Percentiles rank a stretch among this genome's conserved stretches.
These are phyloP conservation scores for Hanseniaspora taiwanica DNA, from an alignment of 805 yeast species.

Conservation along the genomic window DNA sequence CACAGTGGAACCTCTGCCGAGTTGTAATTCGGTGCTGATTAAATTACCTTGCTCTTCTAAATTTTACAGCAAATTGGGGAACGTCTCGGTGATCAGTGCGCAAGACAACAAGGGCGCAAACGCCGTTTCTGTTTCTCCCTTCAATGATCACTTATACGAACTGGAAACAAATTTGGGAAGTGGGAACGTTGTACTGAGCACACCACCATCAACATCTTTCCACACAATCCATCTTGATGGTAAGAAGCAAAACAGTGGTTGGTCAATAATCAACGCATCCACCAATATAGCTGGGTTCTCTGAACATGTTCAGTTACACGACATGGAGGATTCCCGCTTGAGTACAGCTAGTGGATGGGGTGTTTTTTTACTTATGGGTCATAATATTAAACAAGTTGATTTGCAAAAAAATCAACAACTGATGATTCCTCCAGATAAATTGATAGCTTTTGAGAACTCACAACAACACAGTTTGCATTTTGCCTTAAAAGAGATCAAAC, in stretches of 20 bases:
- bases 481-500: constrained; percentile 1
- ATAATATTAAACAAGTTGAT: constrained; percentile 1
- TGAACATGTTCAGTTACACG: neutral
- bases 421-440: constrained; percentile 13
- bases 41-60: constrained; percentile 14
- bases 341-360: constrained; percentile 10
- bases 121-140: neutral
- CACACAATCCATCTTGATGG: too few relatives aligned
- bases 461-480: too few relatives aligned
- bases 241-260: too few relatives aligned
- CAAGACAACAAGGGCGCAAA: constrained; percentile 8
- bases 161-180: constrained; percentile 8
- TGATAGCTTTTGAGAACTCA: constrained; percentile 13
- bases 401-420: constrained; percentile 10
- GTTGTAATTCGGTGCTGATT: constrained; percentile 9
- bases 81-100: constrained; percentile 11
- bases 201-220: constrained; percentile 9
- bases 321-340: neutral
- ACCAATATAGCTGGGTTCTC: constrained; percentile 8
- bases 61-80: constrained; percentile 11
- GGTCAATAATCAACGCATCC: constrained; percentile 8
- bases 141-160: constrained; percentile 4
- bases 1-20: constrained; percentile 12
- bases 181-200: constrained; percentile 10
- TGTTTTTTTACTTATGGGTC: constrained; percentile 4